Conservation (phyloP, 139 green algal genomes). For the Raphidocelis subcapitata region DNA sequence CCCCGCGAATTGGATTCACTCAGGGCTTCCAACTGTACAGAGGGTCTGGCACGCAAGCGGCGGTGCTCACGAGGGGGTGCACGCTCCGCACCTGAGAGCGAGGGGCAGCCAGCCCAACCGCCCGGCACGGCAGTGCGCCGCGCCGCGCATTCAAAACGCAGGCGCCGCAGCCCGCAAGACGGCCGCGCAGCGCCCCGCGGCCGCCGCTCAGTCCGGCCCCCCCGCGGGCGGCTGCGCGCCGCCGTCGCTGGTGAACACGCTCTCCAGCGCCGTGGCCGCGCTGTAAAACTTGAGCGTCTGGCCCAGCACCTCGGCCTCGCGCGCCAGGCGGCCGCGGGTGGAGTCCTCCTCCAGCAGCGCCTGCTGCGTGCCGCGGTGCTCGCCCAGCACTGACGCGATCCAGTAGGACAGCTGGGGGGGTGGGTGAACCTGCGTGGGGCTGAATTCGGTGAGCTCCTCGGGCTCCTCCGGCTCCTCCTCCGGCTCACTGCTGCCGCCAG, state of each 20-base stretch:
- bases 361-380: neutral
- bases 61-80: no score
- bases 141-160: no score
- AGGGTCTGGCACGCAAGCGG: no score
- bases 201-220: conserved; percentile 16
- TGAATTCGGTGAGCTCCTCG: conserved; percentile 42
- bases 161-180: no score
- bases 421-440: conserved; percentile 3
- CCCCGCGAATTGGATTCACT: no score
- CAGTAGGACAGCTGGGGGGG: conserved; percentile 51
- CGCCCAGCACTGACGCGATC: conserved; percentile 48
- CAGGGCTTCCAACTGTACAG: no score
- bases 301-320: conserved; percentile 53
- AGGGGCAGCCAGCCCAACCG: no score
- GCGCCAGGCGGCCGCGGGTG: conserved; percentile 43
- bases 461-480: conserved; percentile 40
- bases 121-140: no score
- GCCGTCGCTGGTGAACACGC: conserved; percentile 24
- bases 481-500: neutral
- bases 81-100: no score
- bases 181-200: no score
- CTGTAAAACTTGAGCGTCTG: conserved; percentile 55
- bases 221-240: conserved; percentile 18
- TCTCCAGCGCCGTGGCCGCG: conserved; percentile 46
- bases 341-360: conserved; percentile 52